Base-by-base conservation (phyloP, 2,329 filamentous ascomycete species). In the Leptographium galeiforme region DNA sequence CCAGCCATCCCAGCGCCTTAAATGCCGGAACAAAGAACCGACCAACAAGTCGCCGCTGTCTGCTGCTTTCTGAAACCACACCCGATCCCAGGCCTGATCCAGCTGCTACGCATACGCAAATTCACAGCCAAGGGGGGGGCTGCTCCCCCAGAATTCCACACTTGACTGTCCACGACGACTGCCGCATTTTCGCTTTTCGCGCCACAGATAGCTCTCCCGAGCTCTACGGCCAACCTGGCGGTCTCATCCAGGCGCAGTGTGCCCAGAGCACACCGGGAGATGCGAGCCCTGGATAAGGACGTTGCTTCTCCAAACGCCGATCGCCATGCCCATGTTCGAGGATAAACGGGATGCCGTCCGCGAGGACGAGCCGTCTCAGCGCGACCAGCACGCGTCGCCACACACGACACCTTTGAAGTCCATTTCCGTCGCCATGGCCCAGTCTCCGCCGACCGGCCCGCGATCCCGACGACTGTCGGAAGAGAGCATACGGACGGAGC, bases 401-500 rank as follows among this genome's bases (percentile, higher is more conserved):
- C 38, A 12, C 44, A 14, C 12, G 19, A 12, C 19, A 8, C 49
- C 53, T 13, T 60, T 59, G n/a, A 52, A 47, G 25, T 54, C 63
- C 61, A 59, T 60, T 51, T 56, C 59, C 50, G 58, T 57, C 32
- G 33, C 58, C 7, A 25, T 25, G 25, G 25, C 25, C 5, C 25
- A 25, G 25, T 52, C 57, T 11, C n/a, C 52, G 8, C 52, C 60
- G 34, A 40, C 55, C 55, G 45, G 61, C 32, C 41, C 36, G 16
- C 46, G 52, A 25, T 46, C 59, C 50, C 69, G 71, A 51, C 71
- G 66, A 43, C 63, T 72, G 33, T 82, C 79, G 0, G 78, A 82
- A 56, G 79, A 82, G 62, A 82, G 77, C 62, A 75, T 82, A 40
- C 70, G 74, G 25, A 79, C 77, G 32, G 79, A 83, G 34, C 66